Percentiles rank a stretch among this genome's conserved stretches.
Conservation (phyloP, 2,329 filamentous ascomycete genomes). For the Diplodia sapinea region DNA sequence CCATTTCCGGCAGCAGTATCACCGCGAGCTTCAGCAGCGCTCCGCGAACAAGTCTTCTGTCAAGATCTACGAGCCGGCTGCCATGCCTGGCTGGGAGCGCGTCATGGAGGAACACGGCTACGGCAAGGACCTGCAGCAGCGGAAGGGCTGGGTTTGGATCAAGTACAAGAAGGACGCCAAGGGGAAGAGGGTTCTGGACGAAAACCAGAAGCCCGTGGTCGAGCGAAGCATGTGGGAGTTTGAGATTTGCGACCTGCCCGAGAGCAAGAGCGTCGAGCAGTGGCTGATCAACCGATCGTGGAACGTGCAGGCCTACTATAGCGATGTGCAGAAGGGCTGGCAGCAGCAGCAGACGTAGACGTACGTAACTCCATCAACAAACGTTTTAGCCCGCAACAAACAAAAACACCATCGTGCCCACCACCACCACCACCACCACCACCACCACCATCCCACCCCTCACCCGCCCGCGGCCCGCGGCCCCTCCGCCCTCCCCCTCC, state of each 20-base stretch:
- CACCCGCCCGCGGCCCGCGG: neutral
- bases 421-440: no score
- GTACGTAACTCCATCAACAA: no score
- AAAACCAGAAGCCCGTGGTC: neutral
- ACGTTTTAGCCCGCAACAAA: no score
- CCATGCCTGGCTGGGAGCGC: conserved; percentile 9
- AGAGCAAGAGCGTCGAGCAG: conserved; percentile 9
- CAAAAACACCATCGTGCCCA: no score
- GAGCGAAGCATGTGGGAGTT: conserved; percentile 20
- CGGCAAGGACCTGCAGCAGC: conserved; percentile 10
- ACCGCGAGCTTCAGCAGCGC: neutral
- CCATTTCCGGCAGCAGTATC: neutral
- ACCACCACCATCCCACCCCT: neutral
- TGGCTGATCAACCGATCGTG: conserved; percentile 15
- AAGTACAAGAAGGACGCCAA: conserved; percentile 9
- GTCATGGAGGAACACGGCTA: neutral
- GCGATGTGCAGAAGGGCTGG: neutral
- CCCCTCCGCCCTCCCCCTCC: neutral
- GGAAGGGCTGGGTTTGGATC: conserved; percentile 10
- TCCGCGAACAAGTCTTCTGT: neutral
- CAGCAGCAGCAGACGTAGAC: neutral
- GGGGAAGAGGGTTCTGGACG: neutral
- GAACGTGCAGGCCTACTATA: neutral
- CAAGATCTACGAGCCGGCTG: conserved; percentile 9
- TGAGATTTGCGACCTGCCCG: conserved; percentile 16